Evolutionary conservation across 2,329 filamentous ascomycete species (phyloP), one percentile per base, ranked within the genome.

Genomic region (Cordyceps cateniannulata): DNA sequence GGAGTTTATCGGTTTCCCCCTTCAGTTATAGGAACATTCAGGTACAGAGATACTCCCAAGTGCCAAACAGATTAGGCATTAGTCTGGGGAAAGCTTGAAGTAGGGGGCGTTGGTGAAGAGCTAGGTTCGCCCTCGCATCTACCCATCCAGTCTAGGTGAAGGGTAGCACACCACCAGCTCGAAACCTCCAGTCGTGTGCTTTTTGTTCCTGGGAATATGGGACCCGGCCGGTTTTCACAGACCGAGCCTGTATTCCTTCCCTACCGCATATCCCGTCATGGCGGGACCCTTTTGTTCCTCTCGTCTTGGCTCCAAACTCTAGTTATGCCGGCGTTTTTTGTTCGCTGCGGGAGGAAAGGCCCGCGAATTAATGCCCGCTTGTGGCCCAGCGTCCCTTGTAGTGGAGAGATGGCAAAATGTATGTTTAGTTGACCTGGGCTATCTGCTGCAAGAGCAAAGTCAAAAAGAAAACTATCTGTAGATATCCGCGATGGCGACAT

Each of bases 191-290:
- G 38, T 40, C 32, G 32, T 35, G 5, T 12, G 32, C 12, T 14
- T 38, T 32, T 50, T 45, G 55, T 58, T 38, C 55, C 45, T 58
- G 55, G 9, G 20, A 56, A 38, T 27, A 49, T 58, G 55, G 45
- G 45, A 42, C 45, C 22, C n/a, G n/a, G 45, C 25, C 9, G 57
- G n/a, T n/a, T n/a, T n/a, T n/a, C n/a, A n/a, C n/a, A n/a, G 48
- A 52, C 57, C 35, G 48, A 45, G 48, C 57, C 16, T n/a, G 3
- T n/a, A n/a, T n/a, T n/a, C n/a, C 47, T 32, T 35, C 32, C 32
- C 35, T 40, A 55, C 52, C 52, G 18, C n/a, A 44, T 54, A 29
- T 45, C 53, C 53, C 32, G 44, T 9, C 8, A 9, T 24, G 35
- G 49, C 47, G 57, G 38, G 49, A 59, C 57, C n/a, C n/a, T 45